A percentile compares a stretch with the other conserved stretches of the same genome.
Conservation (phyloP, 257 asterid genomes). For the Mentha longifolia region DNA sequence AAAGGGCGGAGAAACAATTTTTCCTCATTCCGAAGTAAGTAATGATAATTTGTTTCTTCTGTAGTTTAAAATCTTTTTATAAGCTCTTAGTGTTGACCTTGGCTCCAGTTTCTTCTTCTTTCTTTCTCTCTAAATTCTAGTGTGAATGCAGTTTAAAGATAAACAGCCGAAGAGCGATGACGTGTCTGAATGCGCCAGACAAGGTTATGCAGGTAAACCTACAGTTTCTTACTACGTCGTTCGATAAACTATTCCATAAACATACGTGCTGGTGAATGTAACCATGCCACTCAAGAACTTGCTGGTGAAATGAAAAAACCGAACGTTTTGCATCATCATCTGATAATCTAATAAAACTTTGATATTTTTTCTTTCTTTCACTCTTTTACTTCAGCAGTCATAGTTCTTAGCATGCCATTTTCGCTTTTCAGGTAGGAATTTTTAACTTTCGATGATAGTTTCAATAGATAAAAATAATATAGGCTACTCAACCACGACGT, state of each 20-base stretch:
- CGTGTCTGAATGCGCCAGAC: conserved; percentile 87
- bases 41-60: not conserved
- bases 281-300: not conserved
- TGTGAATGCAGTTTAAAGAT: conserved; percentile 50
- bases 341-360: too few relatives aligned
- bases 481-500: too few relatives aligned
- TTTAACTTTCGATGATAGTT: too few relatives aligned
- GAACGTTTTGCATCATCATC: not conserved
- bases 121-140: not conserved
- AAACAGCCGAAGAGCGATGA: conserved; percentile 65
- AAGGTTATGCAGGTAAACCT: conserved; percentile 74
- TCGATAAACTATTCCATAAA: not conserved
- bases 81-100: not conserved
- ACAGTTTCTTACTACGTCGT: not conserved
- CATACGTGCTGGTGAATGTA: not conserved
- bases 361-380: too few relatives aligned
- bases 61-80: not conserved
- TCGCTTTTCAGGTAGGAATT: too few relatives aligned
- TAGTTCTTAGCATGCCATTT: too few relatives aligned
- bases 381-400: too few relatives aligned
- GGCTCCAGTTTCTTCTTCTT: not conserved
- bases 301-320: not conserved
- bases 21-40: too few relatives aligned
- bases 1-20: too few relatives aligned
- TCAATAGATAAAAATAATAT: too few relatives aligned